Percentiles rank a stretch among this genome's conserved stretches.
These are phyloP conservation scores for Ophiorrhiza pumila DNA, from an alignment of 257 asterid species.

Conservation along the genomic window DNA sequence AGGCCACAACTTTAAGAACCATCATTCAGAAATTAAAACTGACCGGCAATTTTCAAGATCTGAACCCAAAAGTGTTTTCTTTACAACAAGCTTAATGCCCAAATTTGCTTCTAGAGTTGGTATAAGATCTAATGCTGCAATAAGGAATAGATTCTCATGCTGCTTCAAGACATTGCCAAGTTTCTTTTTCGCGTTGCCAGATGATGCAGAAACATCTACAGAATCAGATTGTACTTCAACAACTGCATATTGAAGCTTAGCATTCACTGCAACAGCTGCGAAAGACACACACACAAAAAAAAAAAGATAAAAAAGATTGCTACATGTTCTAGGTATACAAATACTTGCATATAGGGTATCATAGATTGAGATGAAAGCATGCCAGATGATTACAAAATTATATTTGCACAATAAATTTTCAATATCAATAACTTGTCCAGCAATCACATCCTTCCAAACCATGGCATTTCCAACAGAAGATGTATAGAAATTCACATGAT, in stretches of 20 bases:
- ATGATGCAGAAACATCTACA: slow-evolving; percentile 37
- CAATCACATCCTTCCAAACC: background rate
- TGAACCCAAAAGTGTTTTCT: slow-evolving; percentile 65
- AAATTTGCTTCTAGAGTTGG: slow-evolving; percentile 86
- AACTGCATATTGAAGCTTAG: slow-evolving; percentile 81
- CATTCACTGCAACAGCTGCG: slow-evolving; percentile 91
- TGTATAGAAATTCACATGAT: background rate
- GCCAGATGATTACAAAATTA: background rate
- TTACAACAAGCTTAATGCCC: slow-evolving; percentile 68
- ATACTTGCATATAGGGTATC: background rate
- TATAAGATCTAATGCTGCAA: slow-evolving; percentile 84
- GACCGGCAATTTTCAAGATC: slow-evolving; percentile 91
- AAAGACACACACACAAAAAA: background rate
- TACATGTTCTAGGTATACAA: slow-evolving; percentile 5
- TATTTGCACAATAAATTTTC: background rate
- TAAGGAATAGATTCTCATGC: slow-evolving; percentile 42
- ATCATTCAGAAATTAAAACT: background rate
- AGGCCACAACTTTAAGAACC: background rate
- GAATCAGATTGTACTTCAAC: slow-evolving; percentile 66
- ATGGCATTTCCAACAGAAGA: background rate
- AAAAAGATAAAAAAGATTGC: slow-evolving; percentile 6
- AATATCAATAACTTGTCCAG: background rate
- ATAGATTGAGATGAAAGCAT: background rate
- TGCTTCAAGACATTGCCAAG: slow-evolving; percentile 66
- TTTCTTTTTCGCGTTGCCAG: slow-evolving; percentile 54